Conservation (phyloP, 768 basidiomycete genomes). For the Auricularia heimuer region DNA sequence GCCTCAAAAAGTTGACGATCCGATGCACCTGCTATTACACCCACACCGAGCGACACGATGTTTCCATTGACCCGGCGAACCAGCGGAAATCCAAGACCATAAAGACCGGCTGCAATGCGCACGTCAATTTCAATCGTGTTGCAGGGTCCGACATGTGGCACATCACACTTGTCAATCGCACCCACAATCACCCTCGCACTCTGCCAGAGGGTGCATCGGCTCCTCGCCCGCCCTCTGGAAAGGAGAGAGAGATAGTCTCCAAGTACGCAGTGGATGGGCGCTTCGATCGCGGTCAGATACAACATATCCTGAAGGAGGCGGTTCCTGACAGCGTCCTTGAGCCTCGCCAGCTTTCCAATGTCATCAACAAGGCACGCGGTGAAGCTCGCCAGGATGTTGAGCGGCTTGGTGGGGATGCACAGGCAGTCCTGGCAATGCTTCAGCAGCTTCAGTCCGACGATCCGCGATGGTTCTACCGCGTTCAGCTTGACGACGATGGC, state of each 20-base stretch:
- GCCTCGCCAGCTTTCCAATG: conserved; percentile 1
- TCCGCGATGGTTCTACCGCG: conserved; percentile 3
- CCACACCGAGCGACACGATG: no score
- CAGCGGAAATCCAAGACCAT: no score
- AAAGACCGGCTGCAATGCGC: no score
- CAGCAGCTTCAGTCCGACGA: neutral
- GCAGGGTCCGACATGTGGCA: no score
- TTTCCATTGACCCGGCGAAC: no score
- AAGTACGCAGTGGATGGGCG: neutral
- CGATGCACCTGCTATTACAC: no score
- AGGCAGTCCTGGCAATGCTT: neutral
- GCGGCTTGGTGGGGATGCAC: conserved; percentile 3
- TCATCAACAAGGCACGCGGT: conserved; percentile 2
- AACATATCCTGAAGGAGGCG: conserved; percentile 5
- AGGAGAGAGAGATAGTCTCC: no score
- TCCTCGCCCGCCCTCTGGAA: conserved; percentile 12
- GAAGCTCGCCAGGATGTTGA: neutral
- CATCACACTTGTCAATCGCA: conserved; percentile 4
- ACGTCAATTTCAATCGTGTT: no score
- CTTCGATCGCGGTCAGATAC: conserved; percentile 5
- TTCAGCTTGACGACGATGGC: conserved; percentile 16
- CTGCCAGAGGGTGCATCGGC: neutral
- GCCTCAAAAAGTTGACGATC: no score
- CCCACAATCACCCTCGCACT: conserved; percentile 9
- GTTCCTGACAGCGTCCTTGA: neutral